Base-by-base conservation (phyloP, 768 basidiomycete genomes). In the Suillus sp. region DNA sequence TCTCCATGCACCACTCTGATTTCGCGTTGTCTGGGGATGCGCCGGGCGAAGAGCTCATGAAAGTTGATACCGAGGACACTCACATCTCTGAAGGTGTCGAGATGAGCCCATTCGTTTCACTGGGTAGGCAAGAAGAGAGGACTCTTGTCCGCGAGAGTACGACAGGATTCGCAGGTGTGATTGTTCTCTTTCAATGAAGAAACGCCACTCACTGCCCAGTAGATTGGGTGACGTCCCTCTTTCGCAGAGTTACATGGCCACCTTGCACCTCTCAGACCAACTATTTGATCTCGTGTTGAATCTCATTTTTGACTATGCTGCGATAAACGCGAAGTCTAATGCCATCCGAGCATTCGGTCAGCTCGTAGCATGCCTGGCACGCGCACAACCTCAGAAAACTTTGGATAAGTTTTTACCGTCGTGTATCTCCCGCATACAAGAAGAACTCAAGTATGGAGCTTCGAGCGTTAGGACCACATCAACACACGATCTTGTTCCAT, bases 291-390 rank as follows among this genome's bases (percentile, higher is more conserved):
- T 94, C 57, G 90, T 93, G 14, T 79, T 98, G 67, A 90, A 91
- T 67, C 81, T 96, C 51, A 88, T 95, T 47, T 90, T 82, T 69
- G 88, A 95, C 60, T 96, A 97, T 71, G 91, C 88, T 0, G 92
- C 90, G n/a, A 87, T 91, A 2, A 95, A 94, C 66, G 90, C 90
- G 3, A 92, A 93, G 69, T 88, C 93, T 47, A 98, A 97, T 73
- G 86, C 93, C n/a, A 92, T 96, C 58, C 83, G 89, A 64, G 92
- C 94, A 3, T 91, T 97, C 67, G 93, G 93, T 1, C 92, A 95
- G 66, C 84, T 98, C 13, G 84, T 98, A 42, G 86, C 89, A 20
- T 92, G 91, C 67, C 82, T 98, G 34, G 91, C 95, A 2, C 85
- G 92, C 43, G 89, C 90, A 14, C 82, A 86, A 62, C 90, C 95